Conservation (phyloP, 2,329 filamentous ascomycete genomes). For the Pseudocercospora cruenta region DNA sequence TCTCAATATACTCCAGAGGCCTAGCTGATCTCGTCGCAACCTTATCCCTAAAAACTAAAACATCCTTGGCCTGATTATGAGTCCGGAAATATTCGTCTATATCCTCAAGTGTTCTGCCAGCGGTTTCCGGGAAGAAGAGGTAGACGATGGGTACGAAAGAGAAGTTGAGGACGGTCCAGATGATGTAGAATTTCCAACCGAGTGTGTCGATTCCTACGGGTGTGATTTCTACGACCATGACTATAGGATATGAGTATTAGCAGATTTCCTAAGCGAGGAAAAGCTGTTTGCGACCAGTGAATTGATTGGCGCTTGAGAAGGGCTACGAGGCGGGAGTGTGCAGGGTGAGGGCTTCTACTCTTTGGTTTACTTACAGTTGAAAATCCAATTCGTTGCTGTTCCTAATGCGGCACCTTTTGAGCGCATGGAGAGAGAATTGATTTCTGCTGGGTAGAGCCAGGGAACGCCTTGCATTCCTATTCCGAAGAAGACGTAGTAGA, state of each 20-base stretch:
- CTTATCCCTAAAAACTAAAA: slow-evolving; percentile 55
- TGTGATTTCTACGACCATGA: slow-evolving; percentile 42
- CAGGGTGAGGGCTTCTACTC: too few species aligned
- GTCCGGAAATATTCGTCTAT: slow-evolving; percentile 37
- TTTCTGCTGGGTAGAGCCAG: slow-evolving; percentile 52
- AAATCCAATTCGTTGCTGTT: slow-evolving; percentile 56
- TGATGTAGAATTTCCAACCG: slow-evolving; percentile 42
- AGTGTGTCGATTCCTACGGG: slow-evolving; percentile 36
- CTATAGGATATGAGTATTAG: too few species aligned
- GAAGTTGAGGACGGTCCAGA: slow-evolving; percentile 57
- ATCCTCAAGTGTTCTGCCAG: slow-evolving; percentile 39
- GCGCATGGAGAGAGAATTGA: slow-evolving; percentile 54
- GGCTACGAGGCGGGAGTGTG: too few species aligned
- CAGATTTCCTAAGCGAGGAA: too few species aligned
- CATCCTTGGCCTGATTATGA: slow-evolving; percentile 22
- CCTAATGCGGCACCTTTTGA: slow-evolving; percentile 54
- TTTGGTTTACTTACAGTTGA: slow-evolving; percentile 38
- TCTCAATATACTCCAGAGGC: slow-evolving; percentile 54
- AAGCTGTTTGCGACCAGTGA: too few species aligned
- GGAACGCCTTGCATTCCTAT: slow-evolving; percentile 43
- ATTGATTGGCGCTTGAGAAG: too few species aligned
- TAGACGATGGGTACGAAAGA: slow-evolving; percentile 55
- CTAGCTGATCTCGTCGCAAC: slow-evolving; percentile 52
- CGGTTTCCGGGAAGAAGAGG: slow-evolving; percentile 41
- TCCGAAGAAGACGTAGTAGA: slow-evolving; percentile 60